Evolutionary conservation across 1,139 yeast species (phyloP), one percentile per base, ranked within the genome.

Genomic region (Pichia sp.): DNA sequence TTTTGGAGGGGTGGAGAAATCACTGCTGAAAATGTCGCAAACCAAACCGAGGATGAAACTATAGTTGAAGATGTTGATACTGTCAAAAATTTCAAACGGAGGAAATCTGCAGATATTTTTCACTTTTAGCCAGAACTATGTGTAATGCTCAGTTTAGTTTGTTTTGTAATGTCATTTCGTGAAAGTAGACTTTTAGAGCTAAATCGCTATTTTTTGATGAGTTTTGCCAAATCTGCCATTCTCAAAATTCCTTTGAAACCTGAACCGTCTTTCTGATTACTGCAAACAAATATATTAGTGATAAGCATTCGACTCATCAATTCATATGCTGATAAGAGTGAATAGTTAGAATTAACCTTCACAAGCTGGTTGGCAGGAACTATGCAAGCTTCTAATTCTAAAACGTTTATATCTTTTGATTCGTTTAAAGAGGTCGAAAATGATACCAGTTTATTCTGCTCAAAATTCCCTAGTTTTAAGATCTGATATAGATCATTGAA

Each of bases 231-330:
- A 34, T 62, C 64, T 6, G 53, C 50, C 45, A 62, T 60, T 23
- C 62, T 62, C 21, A 68, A 50, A 19, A 67, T 41, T 6, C 71
- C 71, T 36, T 54, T 56, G 22, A 67, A 62, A 4, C 51, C 41
- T 28, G 55, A 47, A 2, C 52, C 56, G 16, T 30, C 25, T 41
- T 39, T 37, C 16, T 23, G 44, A 37, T 44, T 39, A 21, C 42
- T 19, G 26, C 62, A 58, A 28, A 64, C 59, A 48, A 63, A 63
- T 9, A 64, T 46, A 36, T 60, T 57, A 10, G 59, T 58, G 22
- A 63, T 44, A 19, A 62, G 62, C 57, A 70, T 50, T 47, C 65
- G 63, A 44, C 66, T 66, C 48, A 70, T 61, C 23, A 68, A 55
- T 42, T 67, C 66, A 49, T 66, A 67, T 1, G 61, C 63, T 1